Percentiles rank a stretch among this genome's conserved stretches.
These are phyloP conservation scores for Fusarium pseudonygamai DNA, from an alignment of 2,329 filamentous ascomycete genomes.

Conservation along the genomic window DNA sequence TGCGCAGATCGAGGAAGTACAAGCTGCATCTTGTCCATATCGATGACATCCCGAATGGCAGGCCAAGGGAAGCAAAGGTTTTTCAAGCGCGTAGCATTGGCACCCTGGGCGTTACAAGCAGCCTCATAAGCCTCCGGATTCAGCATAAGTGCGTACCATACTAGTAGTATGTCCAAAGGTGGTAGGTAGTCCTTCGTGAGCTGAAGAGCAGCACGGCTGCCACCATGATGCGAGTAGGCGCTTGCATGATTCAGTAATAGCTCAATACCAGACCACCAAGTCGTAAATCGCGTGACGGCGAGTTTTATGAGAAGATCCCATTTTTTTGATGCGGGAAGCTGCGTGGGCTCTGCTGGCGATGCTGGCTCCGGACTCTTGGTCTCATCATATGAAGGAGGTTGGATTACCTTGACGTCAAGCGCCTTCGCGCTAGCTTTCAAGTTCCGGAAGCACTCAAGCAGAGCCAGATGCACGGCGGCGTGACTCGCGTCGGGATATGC, in stretches of 20 bases:
- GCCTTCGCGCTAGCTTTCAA: conserved; percentile 6
- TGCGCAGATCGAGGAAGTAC: conserved; percentile 9
- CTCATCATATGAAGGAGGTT: conserved; percentile 4
- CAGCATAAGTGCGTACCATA: conserved; percentile 26
- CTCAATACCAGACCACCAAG: conserved; percentile 26
- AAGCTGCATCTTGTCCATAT: conserved; percentile 17
- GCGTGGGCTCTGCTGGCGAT: neutral
- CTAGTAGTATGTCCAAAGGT: conserved; percentile 18
- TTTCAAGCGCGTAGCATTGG: neutral
- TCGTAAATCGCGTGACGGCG: conserved; percentile 15
- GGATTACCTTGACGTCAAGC: conserved; percentile 1
- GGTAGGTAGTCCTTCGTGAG: conserved; percentile 21
- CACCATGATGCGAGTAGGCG: conserved; percentile 19
- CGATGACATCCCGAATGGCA: conserved; percentile 22
- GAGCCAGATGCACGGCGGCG: conserved; percentile 22
- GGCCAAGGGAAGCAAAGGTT: conserved; percentile 30
- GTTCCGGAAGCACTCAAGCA: conserved; percentile 24
- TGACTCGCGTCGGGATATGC: conserved; percentile 20
- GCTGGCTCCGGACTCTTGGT: neutral
- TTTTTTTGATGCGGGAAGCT: conserved; percentile 12
- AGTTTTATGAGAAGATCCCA: conserved; percentile 27
- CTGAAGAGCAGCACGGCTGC: conserved; percentile 15
- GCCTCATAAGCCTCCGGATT: neutral
- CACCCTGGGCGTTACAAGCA: conserved; percentile 3
- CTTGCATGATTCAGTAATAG: conserved; percentile 12